These are phyloP conservation scores for Psilocybe subaeruginosa DNA, from an alignment of 768 basidiomycete species.

Conservation along the genomic window DNA sequence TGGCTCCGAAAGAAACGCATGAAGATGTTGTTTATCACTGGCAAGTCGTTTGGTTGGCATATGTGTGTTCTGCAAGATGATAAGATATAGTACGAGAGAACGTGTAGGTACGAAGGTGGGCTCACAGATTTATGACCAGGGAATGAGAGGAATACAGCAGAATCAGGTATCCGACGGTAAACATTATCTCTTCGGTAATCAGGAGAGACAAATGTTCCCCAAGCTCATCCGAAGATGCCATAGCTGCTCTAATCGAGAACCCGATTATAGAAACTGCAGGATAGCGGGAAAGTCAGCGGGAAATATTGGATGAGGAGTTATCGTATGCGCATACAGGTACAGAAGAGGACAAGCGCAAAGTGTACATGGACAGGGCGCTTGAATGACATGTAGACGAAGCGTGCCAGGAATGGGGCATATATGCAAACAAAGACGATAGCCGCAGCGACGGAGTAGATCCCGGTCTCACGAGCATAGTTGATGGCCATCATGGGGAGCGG, in stretches of 20 bases:
- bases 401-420: background rate
- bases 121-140: slow-evolving; percentile 6
- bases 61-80: background rate
- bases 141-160: slow-evolving; percentile 6
- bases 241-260: slow-evolving; percentile 2
- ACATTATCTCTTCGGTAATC: slow-evolving; percentile 6
- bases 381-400: background rate
- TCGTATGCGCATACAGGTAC: background rate
- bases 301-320: background rate
- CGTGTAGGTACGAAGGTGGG: background rate
- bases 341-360: slow-evolving; percentile 1
- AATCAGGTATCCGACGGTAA: slow-evolving; percentile 8
- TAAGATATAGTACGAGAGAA: background rate
- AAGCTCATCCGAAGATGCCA: background rate
- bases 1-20: slow-evolving; percentile 1
- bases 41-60: background rate
- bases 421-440: slow-evolving; percentile 5
- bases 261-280: background rate
- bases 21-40: background rate
- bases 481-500: background rate
- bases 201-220: background rate
- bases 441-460: slow-evolving; percentile 6
- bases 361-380: background rate
- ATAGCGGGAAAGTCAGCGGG: background rate
- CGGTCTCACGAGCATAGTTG: slow-evolving; percentile 11